Conservation (phyloP, 345 rosid species). For the Hibiscus mutabilis region DNA sequence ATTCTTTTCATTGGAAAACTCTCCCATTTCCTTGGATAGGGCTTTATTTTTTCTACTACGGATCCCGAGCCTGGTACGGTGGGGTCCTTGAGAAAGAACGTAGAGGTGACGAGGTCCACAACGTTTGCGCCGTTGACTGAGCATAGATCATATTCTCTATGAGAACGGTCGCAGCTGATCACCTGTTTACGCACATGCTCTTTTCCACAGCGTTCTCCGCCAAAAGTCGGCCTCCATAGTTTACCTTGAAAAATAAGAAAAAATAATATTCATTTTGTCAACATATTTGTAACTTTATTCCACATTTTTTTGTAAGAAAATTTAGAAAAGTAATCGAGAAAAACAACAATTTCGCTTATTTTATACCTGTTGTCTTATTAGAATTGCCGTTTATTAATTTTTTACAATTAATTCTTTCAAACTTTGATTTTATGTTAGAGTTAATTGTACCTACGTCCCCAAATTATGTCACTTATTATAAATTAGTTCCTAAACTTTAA, state of each 20-base stretch:
- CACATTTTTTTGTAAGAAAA: background rate
- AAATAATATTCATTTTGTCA: background rate
- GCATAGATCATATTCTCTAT: constrained; percentile 40
- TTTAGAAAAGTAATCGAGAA: background rate
- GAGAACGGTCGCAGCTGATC: constrained; percentile 44
- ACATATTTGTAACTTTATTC: background rate
- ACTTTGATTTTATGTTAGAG: no score
- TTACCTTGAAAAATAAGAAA: background rate
- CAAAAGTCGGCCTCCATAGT: background rate
- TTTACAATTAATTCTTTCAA: no score
- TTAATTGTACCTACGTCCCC: no score
- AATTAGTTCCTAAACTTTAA: no score
- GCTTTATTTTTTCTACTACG: constrained; percentile 29
- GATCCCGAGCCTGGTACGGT: constrained; percentile 3
- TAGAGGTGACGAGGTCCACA: constrained; percentile 29
- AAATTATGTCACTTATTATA: no score
- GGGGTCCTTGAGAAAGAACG: constrained; percentile 26
- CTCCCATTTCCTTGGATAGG: constrained; percentile 57
- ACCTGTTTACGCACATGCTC: background rate
- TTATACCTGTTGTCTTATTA: no score
- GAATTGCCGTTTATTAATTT: no score
- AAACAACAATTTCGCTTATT: no score
- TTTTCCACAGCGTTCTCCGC: background rate
- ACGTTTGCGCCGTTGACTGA: constrained; percentile 36
- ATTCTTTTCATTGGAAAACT: constrained; percentile 21